A percentile compares a stretch with the other conserved stretches of the same genome.
These are phyloP conservation scores for Trametes coccinea DNA, from an alignment of 768 basidiomycete genomes.

Conservation along the genomic window DNA sequence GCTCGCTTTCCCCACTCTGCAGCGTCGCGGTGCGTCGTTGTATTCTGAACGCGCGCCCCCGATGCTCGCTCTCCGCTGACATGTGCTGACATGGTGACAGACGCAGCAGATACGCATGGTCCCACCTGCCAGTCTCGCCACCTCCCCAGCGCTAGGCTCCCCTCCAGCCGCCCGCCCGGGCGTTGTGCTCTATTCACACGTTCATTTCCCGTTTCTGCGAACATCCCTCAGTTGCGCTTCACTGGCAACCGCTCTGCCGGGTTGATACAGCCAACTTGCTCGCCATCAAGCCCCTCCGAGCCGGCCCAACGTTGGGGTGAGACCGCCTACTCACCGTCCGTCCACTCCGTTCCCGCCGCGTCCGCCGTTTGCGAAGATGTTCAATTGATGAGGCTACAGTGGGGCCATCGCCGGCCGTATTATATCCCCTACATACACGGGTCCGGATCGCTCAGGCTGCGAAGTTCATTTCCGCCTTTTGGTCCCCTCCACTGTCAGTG, in stretches of 20 bases:
- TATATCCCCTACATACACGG: too few species aligned
- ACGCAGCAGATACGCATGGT: conserved; percentile 10
- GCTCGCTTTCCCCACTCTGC: background rate
- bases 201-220: conserved; percentile 11
- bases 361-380: background rate
- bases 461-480: background rate
- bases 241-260: background rate
- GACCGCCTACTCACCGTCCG: background rate
- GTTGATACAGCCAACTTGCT: background rate
- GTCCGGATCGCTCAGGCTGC: too few species aligned
- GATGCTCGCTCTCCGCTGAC: background rate
- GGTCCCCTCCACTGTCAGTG: background rate
- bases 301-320: background rate
- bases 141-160: background rate
- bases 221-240: background rate
- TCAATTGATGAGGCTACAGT: background rate
- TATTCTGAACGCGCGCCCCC: background rate
- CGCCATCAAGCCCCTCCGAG: background rate
- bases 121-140: background rate
- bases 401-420: too few species aligned
- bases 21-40: background rate
- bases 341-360: background rate
- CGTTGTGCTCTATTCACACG: conserved; percentile 15
- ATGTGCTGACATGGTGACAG: conserved; percentile 3
- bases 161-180: background rate